Conservation (phyloP, 1,139 yeast species). For the Protomyces macrosporus region DNA sequence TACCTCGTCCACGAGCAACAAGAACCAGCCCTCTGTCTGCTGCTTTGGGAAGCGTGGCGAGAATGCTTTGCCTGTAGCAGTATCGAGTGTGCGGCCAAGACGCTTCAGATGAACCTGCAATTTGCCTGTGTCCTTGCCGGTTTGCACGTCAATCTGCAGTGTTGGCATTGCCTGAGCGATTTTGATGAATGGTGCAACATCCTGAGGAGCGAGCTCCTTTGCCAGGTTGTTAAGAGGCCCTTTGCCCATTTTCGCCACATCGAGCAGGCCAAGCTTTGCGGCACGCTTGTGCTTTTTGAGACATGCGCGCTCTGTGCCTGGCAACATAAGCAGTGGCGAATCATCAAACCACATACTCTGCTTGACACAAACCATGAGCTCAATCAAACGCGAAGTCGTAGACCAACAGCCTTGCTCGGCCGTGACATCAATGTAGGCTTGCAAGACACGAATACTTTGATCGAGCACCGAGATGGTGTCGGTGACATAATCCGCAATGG, state of each 20-base stretch:
- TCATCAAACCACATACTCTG: conserved; percentile 85
- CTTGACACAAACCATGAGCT: conserved; percentile 78
- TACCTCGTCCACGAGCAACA: conserved; percentile 34
- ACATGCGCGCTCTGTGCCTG: conserved; percentile 50
- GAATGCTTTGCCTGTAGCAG: conserved; percentile 56
- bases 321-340: conserved; percentile 61
- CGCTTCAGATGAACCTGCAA: conserved; percentile 25
- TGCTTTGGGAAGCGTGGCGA: conserved; percentile 81
- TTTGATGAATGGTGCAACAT: conserved; percentile 10
- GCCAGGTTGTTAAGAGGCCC: conserved; percentile 36
- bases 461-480: conserved; percentile 91
- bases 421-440: conserved; percentile 85
- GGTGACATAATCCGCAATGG: conserved; percentile 91
- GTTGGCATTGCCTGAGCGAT: conserved; percentile 16
- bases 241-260: conserved; percentile 31
- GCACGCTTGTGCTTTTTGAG: conserved; percentile 28
- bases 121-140: conserved; percentile 7
- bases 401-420: conserved; percentile 72
- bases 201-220: background rate
- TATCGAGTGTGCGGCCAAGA: conserved; percentile 28
- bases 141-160: background rate
- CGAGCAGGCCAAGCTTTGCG: conserved; percentile 19
- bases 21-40: conserved; percentile 93
- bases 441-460: conserved; percentile 82
- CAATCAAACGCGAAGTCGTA: conserved; percentile 57